Percentiles rank a stretch among this genome's conserved stretches.
phyloP scores from a whole-genome alignment of 1,284 basidiomycete species.

The Neotropicomus parvogracilis region DNA sequence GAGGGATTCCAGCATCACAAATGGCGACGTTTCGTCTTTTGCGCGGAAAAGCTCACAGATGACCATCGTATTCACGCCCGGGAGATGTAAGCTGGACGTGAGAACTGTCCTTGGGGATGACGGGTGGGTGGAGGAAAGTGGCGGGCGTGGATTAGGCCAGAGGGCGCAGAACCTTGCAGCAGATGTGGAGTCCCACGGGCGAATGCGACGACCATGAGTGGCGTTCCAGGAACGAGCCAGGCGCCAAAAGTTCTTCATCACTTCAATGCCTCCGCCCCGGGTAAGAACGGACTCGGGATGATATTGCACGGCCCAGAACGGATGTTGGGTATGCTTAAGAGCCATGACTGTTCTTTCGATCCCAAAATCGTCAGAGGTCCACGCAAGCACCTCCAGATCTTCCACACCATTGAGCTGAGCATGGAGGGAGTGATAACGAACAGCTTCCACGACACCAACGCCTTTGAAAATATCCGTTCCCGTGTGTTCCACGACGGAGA shows the following conservation, averaged over 20 bases:
- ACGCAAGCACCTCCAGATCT: constrained; percentile 60
- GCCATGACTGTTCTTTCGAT: constrained; percentile 72
- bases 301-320: constrained; percentile 94
- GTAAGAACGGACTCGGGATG: constrained; percentile 86
- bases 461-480: constrained; percentile 61
- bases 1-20: constrained; percentile 70
- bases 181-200: constrained; percentile 40
- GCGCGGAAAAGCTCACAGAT: constrained; percentile 64
- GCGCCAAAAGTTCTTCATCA: constrained; percentile 71
- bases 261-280: constrained; percentile 54
- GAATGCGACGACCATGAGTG: constrained; percentile 35
- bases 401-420: constrained; percentile 44
- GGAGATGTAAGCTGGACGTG: constrained; percentile 42
- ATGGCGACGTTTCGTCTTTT: constrained; percentile 53
- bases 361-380: constrained; percentile 61
- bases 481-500: constrained; percentile 61
- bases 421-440: constrained; percentile 83
- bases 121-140: constrained; percentile 22
- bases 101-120: constrained; percentile 32
- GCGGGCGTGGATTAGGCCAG: constrained; percentile 50
- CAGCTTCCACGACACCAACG: constrained; percentile 61
- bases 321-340: constrained; percentile 57
- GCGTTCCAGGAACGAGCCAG: constrained; percentile 56
- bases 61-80: constrained; percentile 39
- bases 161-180: constrained; percentile 41